These are phyloP conservation scores for Pseudogymnoascus sp. DNA, from an alignment of 2,329 filamentous ascomycete genomes.

Conservation along the genomic window DNA sequence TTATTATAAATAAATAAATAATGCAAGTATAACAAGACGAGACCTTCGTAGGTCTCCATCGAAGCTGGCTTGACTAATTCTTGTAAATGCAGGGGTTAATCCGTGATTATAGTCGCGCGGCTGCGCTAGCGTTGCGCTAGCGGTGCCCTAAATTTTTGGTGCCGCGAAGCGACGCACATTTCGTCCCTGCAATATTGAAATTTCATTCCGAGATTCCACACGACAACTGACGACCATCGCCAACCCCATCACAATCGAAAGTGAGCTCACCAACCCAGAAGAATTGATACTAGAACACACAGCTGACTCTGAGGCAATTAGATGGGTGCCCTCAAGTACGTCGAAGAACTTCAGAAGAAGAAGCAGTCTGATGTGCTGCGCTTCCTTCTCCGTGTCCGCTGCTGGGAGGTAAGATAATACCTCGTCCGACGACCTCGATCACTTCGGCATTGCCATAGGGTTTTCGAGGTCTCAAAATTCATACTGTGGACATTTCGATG, in stretches of 20 bases:
- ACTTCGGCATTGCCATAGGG: constrained; percentile 24
- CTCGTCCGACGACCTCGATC: constrained; percentile 31
- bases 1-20: neutral
- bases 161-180: constrained; percentile 12
- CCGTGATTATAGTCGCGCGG: neutral
- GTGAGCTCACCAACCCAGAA: neutral
- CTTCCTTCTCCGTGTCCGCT: constrained; percentile 99
- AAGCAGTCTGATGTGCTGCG: constrained; percentile 99
- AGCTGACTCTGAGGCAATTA: constrained; percentile 33
- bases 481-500: constrained; percentile 32
- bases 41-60: neutral
- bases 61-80: neutral
- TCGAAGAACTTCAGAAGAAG: constrained; percentile 99
- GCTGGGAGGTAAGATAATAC: constrained; percentile 88
- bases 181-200: constrained; percentile 11
- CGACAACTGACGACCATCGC: constrained; percentile 13
- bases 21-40: neutral
- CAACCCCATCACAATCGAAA: constrained; percentile 12
- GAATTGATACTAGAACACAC: neutral
- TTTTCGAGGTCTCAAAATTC: constrained; percentile 20
- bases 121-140: constrained; percentile 1
- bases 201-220: constrained; percentile 13
- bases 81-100: neutral
- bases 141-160: constrained; percentile 9
- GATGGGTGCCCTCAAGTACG: constrained; percentile 99